These are phyloP conservation scores for Eucalyptus fibrosa DNA, from an alignment of 345 rosid species.

Conservation along the genomic window DNA sequence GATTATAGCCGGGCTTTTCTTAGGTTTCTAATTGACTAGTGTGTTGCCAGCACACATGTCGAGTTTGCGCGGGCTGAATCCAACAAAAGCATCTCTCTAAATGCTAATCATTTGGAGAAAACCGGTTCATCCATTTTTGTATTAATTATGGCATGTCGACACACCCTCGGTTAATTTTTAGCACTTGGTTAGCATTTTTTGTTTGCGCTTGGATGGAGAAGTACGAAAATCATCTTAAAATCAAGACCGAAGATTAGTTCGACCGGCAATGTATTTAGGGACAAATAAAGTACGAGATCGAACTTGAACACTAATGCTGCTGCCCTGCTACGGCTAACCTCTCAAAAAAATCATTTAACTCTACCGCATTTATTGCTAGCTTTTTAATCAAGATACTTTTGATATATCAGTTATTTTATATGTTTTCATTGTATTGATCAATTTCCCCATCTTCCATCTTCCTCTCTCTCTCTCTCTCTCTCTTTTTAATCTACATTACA, in stretches of 20 bases:
- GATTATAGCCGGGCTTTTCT: fast-evolving
- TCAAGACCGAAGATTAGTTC: background rate
- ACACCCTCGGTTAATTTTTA: background rate
- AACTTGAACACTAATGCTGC: background rate
- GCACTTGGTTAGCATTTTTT: background rate
- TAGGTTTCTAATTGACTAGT: background rate
- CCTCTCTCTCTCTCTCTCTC: background rate
- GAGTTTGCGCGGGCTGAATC: background rate
- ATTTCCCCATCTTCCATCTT: background rate
- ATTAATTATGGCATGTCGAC: background rate
- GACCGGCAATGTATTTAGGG: background rate
- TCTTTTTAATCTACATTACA: background rate
- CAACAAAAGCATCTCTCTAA: background rate
- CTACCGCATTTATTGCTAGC: fast-evolving
- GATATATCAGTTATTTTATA: background rate
- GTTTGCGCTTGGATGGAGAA: background rate
- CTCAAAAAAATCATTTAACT: background rate
- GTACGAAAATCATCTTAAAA: background rate
- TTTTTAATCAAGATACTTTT: background rate
- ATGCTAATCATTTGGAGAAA: background rate
- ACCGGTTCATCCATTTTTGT: background rate
- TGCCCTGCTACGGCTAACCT: background rate
- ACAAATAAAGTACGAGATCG: background rate
- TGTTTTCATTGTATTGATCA: background rate
- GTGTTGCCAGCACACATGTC: fast-evolving